These are phyloP conservation scores for Fusarium pseudoanthophilum DNA, from an alignment of 2,329 filamentous ascomycete species.

Conservation along the genomic window DNA sequence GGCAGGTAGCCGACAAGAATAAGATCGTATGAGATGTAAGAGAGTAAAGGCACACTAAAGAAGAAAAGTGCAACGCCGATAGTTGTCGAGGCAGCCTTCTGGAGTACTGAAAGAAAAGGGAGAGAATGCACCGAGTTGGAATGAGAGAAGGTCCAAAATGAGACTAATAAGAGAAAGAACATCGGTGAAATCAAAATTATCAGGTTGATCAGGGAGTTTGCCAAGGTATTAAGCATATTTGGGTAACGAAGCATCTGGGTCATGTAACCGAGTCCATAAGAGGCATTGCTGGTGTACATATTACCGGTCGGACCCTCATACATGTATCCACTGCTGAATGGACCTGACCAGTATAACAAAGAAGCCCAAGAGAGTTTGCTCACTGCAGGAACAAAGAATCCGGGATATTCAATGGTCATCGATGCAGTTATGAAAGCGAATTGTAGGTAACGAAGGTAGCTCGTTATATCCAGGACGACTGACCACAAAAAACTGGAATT, in stretches of 20 bases:
- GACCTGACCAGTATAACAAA: background rate
- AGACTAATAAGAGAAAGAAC: background rate
- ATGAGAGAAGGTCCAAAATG: background rate
- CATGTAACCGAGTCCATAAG: background rate
- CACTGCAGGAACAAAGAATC: background rate
- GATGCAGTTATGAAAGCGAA: background rate
- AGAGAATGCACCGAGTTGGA: background rate
- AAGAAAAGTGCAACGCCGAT: background rate
- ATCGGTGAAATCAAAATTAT: background rate
- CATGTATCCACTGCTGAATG: background rate
- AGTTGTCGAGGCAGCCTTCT: background rate
- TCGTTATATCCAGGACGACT: background rate
- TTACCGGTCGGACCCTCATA: background rate
- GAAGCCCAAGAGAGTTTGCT: background rate
- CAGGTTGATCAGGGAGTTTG: background rate
- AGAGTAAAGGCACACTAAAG: background rate
- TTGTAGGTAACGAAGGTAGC: background rate
- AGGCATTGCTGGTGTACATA: conserved; percentile 6
- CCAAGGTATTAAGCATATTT: background rate
- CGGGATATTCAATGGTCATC: background rate
- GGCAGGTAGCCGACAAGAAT: background rate
- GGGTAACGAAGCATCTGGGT: background rate
- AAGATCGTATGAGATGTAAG: background rate
- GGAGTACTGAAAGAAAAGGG: background rate
- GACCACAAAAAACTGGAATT: background rate